Evolutionary conservation across 768 basidiomycete genomes (phyloP).

Genomic region (Macrolepiota albuminosa): DNA sequence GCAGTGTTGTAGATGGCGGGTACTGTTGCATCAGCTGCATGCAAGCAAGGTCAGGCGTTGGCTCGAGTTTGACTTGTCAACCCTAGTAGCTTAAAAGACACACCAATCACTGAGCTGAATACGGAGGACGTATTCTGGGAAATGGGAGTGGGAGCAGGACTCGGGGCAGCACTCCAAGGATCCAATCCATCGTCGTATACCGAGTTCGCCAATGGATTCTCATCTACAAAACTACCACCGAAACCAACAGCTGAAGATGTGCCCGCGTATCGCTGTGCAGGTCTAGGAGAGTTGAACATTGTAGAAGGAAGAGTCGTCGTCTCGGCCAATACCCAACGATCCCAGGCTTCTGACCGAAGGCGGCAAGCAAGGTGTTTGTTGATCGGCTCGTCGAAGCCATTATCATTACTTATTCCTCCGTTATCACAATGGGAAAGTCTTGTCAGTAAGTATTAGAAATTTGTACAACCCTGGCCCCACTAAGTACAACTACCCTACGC

Average conservation of each 20-base stretch:
- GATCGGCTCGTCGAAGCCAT: constrained; percentile 3
- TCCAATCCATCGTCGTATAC: constrained; percentile 79
- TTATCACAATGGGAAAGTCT: not conserved
- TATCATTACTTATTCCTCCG: not conserved
- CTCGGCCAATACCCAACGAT: not conserved
- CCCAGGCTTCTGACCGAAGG: not conserved
- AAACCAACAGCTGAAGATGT: constrained; percentile 49
- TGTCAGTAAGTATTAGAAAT: constrained; percentile 9
- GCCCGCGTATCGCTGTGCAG: constrained; percentile 61
- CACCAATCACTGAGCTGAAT: constrained; percentile 71
- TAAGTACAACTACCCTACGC: constrained; percentile 5
- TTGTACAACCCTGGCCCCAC: constrained; percentile 9
- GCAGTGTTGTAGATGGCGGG: constrained; percentile 74
- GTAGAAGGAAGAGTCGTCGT: not conserved
- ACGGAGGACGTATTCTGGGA: constrained; percentile 46
- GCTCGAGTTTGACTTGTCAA: not conserved
- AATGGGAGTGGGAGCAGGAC: constrained; percentile 60
- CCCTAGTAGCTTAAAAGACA: not conserved
- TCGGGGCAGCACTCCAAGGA: constrained; percentile 75
- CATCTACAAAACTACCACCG: constrained; percentile 70
- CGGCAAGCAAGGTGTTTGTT: constrained; percentile 6
- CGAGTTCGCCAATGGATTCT: constrained; percentile 69
- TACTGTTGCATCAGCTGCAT: constrained; percentile 70
- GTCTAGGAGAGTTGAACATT: constrained; percentile 86
- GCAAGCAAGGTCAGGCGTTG: constrained; percentile 5